phyloP scores from a whole-genome alignment of 805 yeast genomes.

The Candida caryicola region DNA sequence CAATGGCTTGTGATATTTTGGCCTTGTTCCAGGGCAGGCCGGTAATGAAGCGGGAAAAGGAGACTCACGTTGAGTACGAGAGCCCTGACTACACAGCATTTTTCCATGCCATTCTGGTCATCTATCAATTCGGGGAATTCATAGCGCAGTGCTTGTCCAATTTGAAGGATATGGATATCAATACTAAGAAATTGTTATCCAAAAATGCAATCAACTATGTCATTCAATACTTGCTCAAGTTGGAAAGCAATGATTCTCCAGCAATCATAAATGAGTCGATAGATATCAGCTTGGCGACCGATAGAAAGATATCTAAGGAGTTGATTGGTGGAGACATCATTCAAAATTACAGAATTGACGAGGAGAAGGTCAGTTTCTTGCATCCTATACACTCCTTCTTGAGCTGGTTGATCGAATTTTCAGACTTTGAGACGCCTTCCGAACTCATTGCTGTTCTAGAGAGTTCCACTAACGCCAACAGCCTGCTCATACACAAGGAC shows the following conservation, averaged over 20 bases:
- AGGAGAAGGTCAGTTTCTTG: constrained; percentile 59
- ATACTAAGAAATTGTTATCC: constrained; percentile 13
- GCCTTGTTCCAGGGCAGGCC: constrained; percentile 76
- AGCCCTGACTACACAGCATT: constrained; percentile 75
- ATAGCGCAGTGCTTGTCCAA: constrained; percentile 45
- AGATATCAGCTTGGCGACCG: constrained; percentile 20
- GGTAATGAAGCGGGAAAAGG: constrained; percentile 67
- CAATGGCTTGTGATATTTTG: constrained; percentile 63
- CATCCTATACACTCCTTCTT: constrained; percentile 79
- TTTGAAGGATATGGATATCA: constrained; percentile 14
- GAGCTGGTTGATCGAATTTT: constrained; percentile 66
- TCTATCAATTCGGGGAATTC: constrained; percentile 59
- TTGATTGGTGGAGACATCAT: constrained; percentile 20
- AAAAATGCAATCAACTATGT: constrained; percentile 31
- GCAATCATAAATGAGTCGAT: constrained; percentile 25
- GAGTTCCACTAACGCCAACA: constrained; percentile 8
- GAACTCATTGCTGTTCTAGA: constrained; percentile 22
- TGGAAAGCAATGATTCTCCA: constrained; percentile 30
- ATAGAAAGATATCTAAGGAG: constrained; percentile 19
- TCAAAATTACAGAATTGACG: constrained; percentile 25
- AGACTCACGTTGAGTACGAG: constrained; percentile 87
- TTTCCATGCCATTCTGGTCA: constrained; percentile 65
- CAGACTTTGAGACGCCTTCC: constrained; percentile 23
- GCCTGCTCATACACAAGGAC: constrained; percentile 1
- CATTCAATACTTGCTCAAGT: constrained; percentile 23